These are phyloP conservation scores for Penicillium angulare DNA, from an alignment of 495 filamentous ascomycete species.

Conservation along the genomic window DNA sequence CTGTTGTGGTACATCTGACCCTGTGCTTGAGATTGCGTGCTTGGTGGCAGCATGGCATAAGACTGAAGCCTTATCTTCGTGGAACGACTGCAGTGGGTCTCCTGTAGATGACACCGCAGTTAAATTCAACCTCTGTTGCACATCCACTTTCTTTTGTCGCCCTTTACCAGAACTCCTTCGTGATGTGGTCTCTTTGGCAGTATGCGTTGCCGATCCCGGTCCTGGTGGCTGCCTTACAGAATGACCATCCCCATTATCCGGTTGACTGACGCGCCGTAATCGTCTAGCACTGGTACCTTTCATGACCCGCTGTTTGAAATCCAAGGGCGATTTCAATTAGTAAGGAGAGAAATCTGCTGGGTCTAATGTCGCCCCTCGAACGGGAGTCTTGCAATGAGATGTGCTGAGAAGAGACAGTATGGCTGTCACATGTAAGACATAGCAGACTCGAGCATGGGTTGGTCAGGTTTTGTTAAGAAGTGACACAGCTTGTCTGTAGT, in stretches of 20 bases:
- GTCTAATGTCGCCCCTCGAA: too few relatives aligned
- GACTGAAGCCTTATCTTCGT: neutral
- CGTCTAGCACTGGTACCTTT: neutral
- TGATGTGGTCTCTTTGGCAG: neutral
- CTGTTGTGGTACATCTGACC: neutral
- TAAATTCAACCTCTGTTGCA: neutral
- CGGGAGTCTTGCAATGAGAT: too few relatives aligned
- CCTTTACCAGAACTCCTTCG: neutral
- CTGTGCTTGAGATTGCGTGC: constrained; percentile 16
- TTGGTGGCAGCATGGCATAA: constrained; percentile 1
- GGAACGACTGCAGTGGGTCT: constrained; percentile 1
- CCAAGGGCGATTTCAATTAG: neutral
- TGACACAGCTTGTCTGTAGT: too few relatives aligned
- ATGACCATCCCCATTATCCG: neutral
- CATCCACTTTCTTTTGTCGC: neutral
- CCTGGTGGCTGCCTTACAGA: neutral
- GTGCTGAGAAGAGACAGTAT: too few relatives aligned
- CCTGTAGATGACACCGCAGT: neutral
- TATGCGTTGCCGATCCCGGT: neutral
- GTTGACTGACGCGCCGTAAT: neutral
- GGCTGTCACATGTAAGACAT: too few relatives aligned
- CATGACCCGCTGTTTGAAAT: too few relatives aligned
- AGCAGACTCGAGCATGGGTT: too few relatives aligned
- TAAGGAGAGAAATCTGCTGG: too few relatives aligned
- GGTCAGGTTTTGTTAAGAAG: too few relatives aligned